Evolutionary conservation across 805 yeast species (phyloP), one percentile per base, ranked within the genome.

Genomic region (Metschnikowia kofuensis): DNA sequence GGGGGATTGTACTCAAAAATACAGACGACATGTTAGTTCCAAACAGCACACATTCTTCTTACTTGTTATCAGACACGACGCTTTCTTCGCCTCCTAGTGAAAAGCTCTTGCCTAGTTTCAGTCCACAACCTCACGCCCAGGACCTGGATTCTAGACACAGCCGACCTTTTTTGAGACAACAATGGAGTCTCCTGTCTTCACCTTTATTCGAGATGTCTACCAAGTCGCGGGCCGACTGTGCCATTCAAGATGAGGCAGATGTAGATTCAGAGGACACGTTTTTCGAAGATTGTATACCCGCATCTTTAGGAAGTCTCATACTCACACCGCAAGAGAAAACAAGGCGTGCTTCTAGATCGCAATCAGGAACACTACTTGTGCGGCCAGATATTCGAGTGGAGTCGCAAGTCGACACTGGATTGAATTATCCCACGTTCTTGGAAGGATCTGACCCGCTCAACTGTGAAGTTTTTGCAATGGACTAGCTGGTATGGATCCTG

Each of bases 261-360:
- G 58, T 47, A 4, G 29, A 56, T 26, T 55, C 55, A 1, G 68
- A 59, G 42, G 59, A 49, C 9, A 53, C 75, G 7, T 78, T 69
- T 61, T 87, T 79, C 41, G 91, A 87, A 55, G 96, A 87, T 61
- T 86, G 82, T 57, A 86, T 90, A 4, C 97, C 97, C 1, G 82
- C 85, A 6, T 80, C 91, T 29, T 68, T 90, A 35, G 79, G 84
- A n/a, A 96, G 89, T 55, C 70, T 89, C 43, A 70, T 73, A 15
- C 69, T 91, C 42, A 88, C 96, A 0, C 95, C 96, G 0, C 87
- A 82, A 55, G 96, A 90, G 62, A 66, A 86, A 16, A 69, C 68
- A 50, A 72, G 84, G 57, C 75, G 96, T 40, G 81, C 89, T 51
- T 83, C 90, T 10, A 73, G 89, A 50, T 76, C 82, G 8, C 76